phyloP scores from a whole-genome alignment of 139 green algal species.

The Ettlia oleoabundans region DNA sequence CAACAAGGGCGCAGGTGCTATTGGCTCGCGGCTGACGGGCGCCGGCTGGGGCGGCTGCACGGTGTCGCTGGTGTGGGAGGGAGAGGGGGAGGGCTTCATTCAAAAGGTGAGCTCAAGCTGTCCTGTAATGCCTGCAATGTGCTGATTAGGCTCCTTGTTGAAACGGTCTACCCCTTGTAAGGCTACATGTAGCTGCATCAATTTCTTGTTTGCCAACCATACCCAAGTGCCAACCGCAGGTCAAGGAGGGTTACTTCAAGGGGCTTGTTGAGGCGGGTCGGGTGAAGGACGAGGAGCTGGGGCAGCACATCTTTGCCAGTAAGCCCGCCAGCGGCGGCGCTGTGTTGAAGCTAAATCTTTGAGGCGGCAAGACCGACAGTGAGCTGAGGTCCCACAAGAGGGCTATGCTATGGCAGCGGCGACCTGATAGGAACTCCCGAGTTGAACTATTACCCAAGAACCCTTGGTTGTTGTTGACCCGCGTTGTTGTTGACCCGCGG shows the following conservation, averaged over 20 bases:
- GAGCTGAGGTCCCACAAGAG: no score
- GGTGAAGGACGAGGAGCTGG: conserved; percentile 35
- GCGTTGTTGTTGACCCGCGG: neutral
- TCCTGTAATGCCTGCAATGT: neutral
- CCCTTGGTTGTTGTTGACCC: no score
- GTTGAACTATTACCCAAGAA: no score
- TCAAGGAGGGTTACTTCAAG: conserved; percentile 49
- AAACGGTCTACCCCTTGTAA: no score
- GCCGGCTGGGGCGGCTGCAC: conserved; percentile 96
- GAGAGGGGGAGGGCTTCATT: conserved; percentile 70
- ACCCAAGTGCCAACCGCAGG: conserved; percentile 16
- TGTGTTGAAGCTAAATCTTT: conserved; percentile 58
- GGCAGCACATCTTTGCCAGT: conserved; percentile 61
- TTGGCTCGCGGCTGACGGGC: conserved; percentile 87
- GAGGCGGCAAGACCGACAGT: conserved; percentile 28
- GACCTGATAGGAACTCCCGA: no score
- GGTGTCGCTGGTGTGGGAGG: conserved; percentile 80
- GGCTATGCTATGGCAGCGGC: no score
- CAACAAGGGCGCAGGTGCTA: conserved; percentile 68
- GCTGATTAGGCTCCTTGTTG: no score
- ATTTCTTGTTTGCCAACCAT: neutral
- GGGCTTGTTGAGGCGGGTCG: conserved; percentile 35
- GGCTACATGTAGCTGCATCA: neutral
- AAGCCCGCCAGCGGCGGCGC: conserved; percentile 61
- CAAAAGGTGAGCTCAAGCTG: neutral